Percentiles rank a stretch among this genome's conserved stretches.
Conservation (phyloP, 1,284 basidiomycete genomes). For the Violaceomyces palustris region DNA sequence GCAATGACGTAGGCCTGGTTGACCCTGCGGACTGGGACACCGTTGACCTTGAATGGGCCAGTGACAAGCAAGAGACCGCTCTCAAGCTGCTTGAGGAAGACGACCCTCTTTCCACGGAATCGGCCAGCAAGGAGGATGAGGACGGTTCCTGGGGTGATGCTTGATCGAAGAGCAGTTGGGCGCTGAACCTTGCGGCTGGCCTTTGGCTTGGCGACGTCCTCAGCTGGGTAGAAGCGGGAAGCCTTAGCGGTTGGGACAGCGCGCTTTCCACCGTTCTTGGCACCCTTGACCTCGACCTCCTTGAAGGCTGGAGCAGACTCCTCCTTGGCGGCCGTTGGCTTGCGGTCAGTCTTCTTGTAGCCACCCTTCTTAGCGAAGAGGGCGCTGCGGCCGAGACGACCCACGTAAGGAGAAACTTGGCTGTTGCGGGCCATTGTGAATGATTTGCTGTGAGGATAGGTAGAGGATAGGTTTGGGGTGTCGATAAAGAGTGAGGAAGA, state of each 20-base stretch:
- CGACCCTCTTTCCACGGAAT: constrained; percentile 96
- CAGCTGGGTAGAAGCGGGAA: constrained; percentile 91
- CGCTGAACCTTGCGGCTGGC: constrained; percentile 79
- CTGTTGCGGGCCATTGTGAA: constrained; percentile 81
- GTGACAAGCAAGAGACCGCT: constrained; percentile 92
- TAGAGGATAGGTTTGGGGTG: no score
- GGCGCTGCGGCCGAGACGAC: constrained; percentile 60
- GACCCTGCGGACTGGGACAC: constrained; percentile 94
- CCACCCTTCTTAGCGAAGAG: constrained; percentile 73
- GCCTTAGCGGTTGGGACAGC: constrained; percentile 79
- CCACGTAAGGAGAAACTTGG: constrained; percentile 76
- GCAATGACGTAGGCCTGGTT: constrained; percentile 99
- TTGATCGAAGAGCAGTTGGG: constrained; percentile 67
- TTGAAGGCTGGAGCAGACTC: constrained; percentile 59
- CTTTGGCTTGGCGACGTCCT: constrained; percentile 84
- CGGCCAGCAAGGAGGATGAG: constrained; percentile 96
- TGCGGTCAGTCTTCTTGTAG: constrained; percentile 68
- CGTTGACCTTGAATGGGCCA: constrained; percentile 97
- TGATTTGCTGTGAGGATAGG: constrained; percentile 14
- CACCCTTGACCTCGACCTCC: constrained; percentile 81
- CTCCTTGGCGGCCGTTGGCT: constrained; percentile 61
- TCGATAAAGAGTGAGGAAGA: no score
- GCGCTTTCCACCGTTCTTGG: constrained; percentile 86
- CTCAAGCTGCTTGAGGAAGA: constrained; percentile 93
- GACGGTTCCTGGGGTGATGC: constrained; percentile 90